Base-by-base conservation (phyloP, 2,329 filamentous ascomycete genomes). In the Phyllosticta capitalensis region DNA sequence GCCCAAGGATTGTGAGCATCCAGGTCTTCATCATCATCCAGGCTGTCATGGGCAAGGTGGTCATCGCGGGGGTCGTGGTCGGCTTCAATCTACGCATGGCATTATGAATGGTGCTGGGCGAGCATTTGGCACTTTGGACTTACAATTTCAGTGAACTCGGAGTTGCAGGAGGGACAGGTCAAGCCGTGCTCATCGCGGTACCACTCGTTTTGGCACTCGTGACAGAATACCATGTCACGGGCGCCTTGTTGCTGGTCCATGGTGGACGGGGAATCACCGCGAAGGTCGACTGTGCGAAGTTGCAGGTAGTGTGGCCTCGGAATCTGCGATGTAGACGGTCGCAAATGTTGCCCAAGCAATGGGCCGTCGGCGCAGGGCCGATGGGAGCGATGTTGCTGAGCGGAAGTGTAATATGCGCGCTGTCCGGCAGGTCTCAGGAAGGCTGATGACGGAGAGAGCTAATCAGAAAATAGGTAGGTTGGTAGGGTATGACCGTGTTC, bases 111-210 rank as follows among this genome's bases (percentile, higher is more conserved):
- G 17, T 45, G 14, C 38, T 45, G 38, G n/a, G n/a, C n/a, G n/a
- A 52, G 17, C 59, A 59, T 54, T 45, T 61, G 54, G 50, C 19
- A 51, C 28, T 30, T 55, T 24, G 19, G 59, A 79, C 87, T 69
- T 78, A 95, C 92, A 66, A 97, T 90, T 75, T 99, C 92, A 17
- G 85, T 90, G 65, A 90, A 86, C 20, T 95, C 90, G 45, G 85
- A 84, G 3, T 80, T 71, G 70, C 94, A 99, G n/a, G 76, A 73
- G 17, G 91, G 90, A 69, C 94, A 99, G 17, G 75, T 76, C 63
- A 95, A 75, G 24, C 81, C 85, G 64, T 81, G 79, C 63, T 88
- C 81, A 61, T 89, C 83, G 61, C 83, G 79, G 68, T 87, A 89
- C 90, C 91, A 97, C 71, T 96, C 87, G 63, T 88, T 76, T 56